phyloP scores from a whole-genome alignment of 1,284 basidiomycete genomes.

The Tylopilus orsonianus region DNA sequence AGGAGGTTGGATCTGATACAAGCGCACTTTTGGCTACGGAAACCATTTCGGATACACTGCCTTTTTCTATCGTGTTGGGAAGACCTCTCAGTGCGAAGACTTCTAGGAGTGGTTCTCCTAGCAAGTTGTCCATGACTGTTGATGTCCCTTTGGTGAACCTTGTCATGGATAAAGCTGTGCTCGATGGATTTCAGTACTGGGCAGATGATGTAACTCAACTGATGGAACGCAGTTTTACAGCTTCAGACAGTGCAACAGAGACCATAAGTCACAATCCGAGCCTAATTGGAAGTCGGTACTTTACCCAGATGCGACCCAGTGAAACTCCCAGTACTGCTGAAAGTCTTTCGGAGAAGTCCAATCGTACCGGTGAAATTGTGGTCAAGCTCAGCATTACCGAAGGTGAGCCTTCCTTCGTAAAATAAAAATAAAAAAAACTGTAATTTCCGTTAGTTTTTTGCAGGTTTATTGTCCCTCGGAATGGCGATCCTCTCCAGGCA shows the following conservation, averaged over 20 bases:
- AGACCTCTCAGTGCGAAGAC: slow-evolving; percentile 13
- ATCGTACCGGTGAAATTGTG: slow-evolving; percentile 42
- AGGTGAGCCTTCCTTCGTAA: slow-evolving; percentile 39
- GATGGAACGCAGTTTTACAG: slow-evolving; percentile 43
- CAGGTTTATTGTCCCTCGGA: slow-evolving; percentile 44
- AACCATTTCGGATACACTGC: slow-evolving; percentile 10
- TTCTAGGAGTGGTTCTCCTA: slow-evolving; percentile 13
- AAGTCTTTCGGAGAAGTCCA: slow-evolving; percentile 27
- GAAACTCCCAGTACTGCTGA: slow-evolving; percentile 42
- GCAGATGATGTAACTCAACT: slow-evolving; percentile 81
- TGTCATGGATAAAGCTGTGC: slow-evolving; percentile 57
- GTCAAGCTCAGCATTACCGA: slow-evolving; percentile 58
- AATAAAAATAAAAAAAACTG: not conserved
- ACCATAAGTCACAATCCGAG: slow-evolving; percentile 57
- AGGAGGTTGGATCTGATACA: slow-evolving; percentile 9
- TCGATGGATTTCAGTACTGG: slow-evolving; percentile 83
- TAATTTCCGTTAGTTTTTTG: slow-evolving; percentile 38
- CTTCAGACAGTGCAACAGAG: slow-evolving; percentile 33
- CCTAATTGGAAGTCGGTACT: slow-evolving; percentile 83
- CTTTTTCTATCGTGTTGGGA: slow-evolving; percentile 25
- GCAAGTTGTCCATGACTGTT: slow-evolving; percentile 41
- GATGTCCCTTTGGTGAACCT: slow-evolving; percentile 68
- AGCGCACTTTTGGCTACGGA: slow-evolving; percentile 31
- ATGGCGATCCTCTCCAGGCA: slow-evolving; percentile 18
- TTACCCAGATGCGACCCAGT: slow-evolving; percentile 56